Percentiles rank a stretch among this genome's conserved stretches.
Evolutionary conservation across 2,329 filamentous ascomycete species (phyloP).

Genomic region (Stagonosporopsis tanaceti): DNA sequence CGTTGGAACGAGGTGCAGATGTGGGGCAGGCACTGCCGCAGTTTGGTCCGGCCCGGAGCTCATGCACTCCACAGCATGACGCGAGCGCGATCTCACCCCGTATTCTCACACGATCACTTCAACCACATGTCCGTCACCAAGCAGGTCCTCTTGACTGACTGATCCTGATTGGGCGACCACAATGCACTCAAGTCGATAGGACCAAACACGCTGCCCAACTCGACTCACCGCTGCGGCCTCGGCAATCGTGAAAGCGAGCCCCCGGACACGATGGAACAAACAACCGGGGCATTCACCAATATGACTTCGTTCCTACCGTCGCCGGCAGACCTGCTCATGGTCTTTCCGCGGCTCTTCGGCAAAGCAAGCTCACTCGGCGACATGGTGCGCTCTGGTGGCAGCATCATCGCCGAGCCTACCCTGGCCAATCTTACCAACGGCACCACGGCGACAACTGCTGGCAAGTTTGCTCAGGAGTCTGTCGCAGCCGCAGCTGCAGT

Average conservation of each 20-base stretch:
- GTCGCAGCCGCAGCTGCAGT: slow-evolving; percentile 55
- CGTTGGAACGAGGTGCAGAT: background rate
- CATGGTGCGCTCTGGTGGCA: slow-evolving; percentile 63
- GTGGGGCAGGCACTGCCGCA: slow-evolving; percentile 16
- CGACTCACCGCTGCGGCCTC: slow-evolving; percentile 2
- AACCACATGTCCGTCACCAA: slow-evolving; percentile 3
- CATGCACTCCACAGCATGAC: slow-evolving; percentile 16
- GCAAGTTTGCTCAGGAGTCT: slow-evolving; percentile 53
- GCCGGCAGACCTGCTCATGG: slow-evolving; percentile 72
- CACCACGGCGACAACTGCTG: slow-evolving; percentile 48
- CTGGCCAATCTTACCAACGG: slow-evolving; percentile 53
- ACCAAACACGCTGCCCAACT: background rate
- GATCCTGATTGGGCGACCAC: slow-evolving; percentile 7
- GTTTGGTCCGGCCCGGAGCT: slow-evolving; percentile 9
- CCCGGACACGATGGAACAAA: slow-evolving; percentile 32
- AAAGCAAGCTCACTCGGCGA: slow-evolving; percentile 72
- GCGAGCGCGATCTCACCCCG: slow-evolving; percentile 4
- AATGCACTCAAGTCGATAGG: slow-evolving; percentile 9
- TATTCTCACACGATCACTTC: slow-evolving; percentile 5
- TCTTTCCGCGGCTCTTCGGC: slow-evolving; percentile 73
- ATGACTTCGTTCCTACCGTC: slow-evolving; percentile 60
- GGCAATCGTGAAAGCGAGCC: background rate
- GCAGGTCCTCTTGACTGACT: slow-evolving; percentile 11
- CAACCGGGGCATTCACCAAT: slow-evolving; percentile 39
- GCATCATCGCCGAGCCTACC: slow-evolving; percentile 68